Conservation (phyloP, 495 filamentous ascomycete species). For the Friedmanniomyces endolithicus region DNA sequence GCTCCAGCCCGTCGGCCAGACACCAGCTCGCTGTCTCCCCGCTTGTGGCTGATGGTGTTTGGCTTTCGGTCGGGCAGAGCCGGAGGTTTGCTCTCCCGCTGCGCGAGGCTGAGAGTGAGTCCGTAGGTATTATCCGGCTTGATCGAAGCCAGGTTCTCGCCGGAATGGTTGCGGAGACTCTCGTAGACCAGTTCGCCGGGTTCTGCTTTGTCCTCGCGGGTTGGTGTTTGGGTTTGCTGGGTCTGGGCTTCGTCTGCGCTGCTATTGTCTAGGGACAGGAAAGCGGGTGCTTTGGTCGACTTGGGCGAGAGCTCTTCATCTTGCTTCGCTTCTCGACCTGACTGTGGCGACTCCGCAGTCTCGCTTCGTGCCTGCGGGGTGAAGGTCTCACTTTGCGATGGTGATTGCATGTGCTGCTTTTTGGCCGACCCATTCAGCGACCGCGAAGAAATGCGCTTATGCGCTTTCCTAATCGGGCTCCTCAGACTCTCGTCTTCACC, state of each 20-base stretch:
- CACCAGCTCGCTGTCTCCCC: slow-evolving; percentile 17
- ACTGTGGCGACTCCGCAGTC: neutral
- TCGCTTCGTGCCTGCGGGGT: neutral
- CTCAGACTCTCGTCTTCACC: slow-evolving; percentile 16
- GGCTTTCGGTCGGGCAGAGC: neutral
- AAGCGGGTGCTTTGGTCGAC: neutral
- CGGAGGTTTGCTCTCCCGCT: slow-evolving; percentile 1
- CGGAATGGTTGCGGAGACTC: slow-evolving; percentile 12
- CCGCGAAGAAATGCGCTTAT: slow-evolving; percentile 7
- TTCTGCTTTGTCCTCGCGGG: neutral
- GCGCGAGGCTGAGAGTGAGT: neutral
- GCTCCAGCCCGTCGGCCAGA: slow-evolving; percentile 28
- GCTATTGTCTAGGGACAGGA: neutral
- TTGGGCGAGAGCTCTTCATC: neutral
- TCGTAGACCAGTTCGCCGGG: slow-evolving; percentile 18
- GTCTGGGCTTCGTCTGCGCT: neutral
- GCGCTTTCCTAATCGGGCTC: slow-evolving; percentile 13
- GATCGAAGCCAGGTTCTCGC: slow-evolving; percentile 15
- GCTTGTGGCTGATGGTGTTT: neutral
- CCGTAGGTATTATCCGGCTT: slow-evolving; percentile 8
- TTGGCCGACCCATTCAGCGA: slow-evolving; percentile 6
- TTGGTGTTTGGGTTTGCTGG: neutral
- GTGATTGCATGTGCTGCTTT: neutral
- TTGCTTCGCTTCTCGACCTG: neutral
- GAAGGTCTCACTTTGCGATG: neutral